Evolutionary conservation across 1,284 basidiomycete genomes (phyloP), one percentile per base, ranked within the genome.

Genomic region (Somion occarium): DNA sequence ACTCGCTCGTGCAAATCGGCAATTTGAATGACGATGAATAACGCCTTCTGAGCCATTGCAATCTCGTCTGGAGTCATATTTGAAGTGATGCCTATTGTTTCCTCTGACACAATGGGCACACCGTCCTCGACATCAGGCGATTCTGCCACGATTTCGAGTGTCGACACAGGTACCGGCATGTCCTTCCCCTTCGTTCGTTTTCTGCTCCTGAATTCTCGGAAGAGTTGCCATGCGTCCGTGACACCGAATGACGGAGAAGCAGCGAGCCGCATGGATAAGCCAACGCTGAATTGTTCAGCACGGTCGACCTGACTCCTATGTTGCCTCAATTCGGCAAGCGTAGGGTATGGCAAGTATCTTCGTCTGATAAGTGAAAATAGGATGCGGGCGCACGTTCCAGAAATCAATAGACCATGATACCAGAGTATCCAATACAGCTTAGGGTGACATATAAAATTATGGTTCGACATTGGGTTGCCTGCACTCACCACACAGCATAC

Each of bases 381-480:
- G 5, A 83, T 63, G 24, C 73, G 70, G 38, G 77, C 61, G 46
- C 81, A 55, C 30, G 83, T 59, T 3, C 74, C 71, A 15, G 84
- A 75, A 12, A 80, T 65, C 3, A 87, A 68, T 15, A 83, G 59
- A 56, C 84, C 73, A 49, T 76, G 60, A 60, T 76, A 78, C 85
- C 85, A 87, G 18, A 85, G 60, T 22, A 74, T 61, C 85, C 85
- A 87, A 55, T 76, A 87, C 2, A 71, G 53, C 84, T 85, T n/a
- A n/a, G n/a, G n/a, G 53, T 1, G 18, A 50, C 26, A 25, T 2
- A 26, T 38, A 48, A 56, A 18, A 63, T 53, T 49, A 47, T 39
- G 34, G 15, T n/a, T 5, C 15, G 25, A 13, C n/a, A n/a, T n/a
- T n/a, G 26, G 38, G 34, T 2, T 5, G 27, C n/a, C 15, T 0